These are phyloP conservation scores for Citrus reticulata DNA, from an alignment of 345 rosid genomes.

Conservation along the genomic window DNA sequence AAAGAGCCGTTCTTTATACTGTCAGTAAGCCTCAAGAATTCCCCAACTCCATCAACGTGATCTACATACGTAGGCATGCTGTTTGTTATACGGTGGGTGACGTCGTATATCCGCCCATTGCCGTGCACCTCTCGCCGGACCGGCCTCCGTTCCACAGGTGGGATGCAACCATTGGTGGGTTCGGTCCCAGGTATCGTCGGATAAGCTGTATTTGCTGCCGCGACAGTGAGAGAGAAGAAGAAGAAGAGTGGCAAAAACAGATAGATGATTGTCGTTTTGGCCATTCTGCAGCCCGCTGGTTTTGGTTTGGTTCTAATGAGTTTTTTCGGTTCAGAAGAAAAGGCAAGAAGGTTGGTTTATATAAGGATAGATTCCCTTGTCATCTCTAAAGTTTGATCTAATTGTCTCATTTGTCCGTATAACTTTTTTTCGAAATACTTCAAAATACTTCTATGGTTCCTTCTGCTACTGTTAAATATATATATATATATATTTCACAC, in stretches of 20 bases:
- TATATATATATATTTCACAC: too few species aligned
- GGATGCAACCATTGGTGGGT: not conserved
- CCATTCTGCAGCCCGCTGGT: not conserved
- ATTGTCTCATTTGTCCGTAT: too few species aligned
- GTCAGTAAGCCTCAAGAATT: constrained; percentile 31
- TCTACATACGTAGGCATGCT: constrained; percentile 43
- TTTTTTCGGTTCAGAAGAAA: too few species aligned
- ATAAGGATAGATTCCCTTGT: too few species aligned
- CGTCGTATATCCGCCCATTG: constrained; percentile 39
- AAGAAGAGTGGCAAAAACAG: not conserved
- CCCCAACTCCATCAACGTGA: constrained; percentile 20
- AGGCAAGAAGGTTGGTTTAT: too few species aligned
- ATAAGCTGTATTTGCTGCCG: not conserved
- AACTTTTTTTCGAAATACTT: too few species aligned
- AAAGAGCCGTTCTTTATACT: constrained; percentile 47
- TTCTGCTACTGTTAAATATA: too few species aligned
- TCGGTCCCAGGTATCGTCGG: not conserved
- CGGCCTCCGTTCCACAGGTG: constrained; percentile 4
- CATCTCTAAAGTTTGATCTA: too few species aligned
- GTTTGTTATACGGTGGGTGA: constrained; percentile 34
- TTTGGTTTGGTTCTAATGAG: too few species aligned
- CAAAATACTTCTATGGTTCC: too few species aligned
- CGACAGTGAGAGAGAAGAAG: not conserved
- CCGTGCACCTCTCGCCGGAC: constrained; percentile 29
- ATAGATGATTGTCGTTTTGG: not conserved